Evolutionary conservation across 1,284 basidiomycete genomes (phyloP), one percentile per base, ranked within the genome.

Genomic region (Puccinia hordei): DNA sequence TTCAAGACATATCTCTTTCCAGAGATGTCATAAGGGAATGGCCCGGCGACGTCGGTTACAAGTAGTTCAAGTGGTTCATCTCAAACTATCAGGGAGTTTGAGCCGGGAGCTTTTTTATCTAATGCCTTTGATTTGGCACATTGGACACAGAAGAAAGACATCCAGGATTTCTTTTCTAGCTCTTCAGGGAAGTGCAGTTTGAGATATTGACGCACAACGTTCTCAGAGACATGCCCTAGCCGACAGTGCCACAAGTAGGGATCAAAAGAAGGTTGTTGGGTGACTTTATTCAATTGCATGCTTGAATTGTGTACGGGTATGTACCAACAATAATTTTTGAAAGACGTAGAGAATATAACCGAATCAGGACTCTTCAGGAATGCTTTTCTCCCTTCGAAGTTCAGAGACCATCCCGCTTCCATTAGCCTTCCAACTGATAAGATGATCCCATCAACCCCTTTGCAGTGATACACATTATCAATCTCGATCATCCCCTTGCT

Each of bases 291-390:
- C 0, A 69, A 1, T 46, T 57, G 9, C 3, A 57, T 59, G 6
- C n/a, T 38, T 5, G 5, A 5, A 0, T n/a, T 44, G 13, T 12
- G 8, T 13, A 49, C 27, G 1, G 8, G n/a, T 3, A 73, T 0
- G 27, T 3, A 53, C 71, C 71, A 73, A 35, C 71, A 73, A 17
- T 24, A 41, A 15, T 73, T 73, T 30, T 38, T 41, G 38, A 38
- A 73, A 3, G 10, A 10, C 2, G 46, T 73, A 24, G 8, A 12
- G 24, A 53, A 73, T n/a, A 6, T 9, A 17, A 53, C 49, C 33
- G 53, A 22, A 15, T n/a, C 38, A 0, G 51, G 27, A 57, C 33
- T 38, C 30, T 17, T 46, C 13, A 69, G 30, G 5, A 44, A 8
- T 24, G 30, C 38, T 5, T n/a, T 10, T 8, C 6, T 1, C 15